Conservation (phyloP, 2,329 filamentous ascomycete species). For the Periconia sp. region DNA sequence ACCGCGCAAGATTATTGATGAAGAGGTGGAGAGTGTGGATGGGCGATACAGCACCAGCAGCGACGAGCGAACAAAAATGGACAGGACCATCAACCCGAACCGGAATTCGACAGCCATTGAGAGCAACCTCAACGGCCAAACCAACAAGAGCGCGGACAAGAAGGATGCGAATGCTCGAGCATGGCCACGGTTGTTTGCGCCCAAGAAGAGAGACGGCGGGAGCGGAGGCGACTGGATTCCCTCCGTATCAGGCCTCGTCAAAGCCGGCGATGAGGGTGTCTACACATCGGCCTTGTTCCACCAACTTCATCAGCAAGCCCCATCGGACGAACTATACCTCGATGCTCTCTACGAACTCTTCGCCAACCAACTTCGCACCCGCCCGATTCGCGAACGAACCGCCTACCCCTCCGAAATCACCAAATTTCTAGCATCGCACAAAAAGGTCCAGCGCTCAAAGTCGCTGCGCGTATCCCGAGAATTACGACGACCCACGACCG, state of each 20-base stretch:
- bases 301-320: slow-evolving; percentile 15
- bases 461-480: slow-evolving; percentile 2
- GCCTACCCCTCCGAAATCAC: slow-evolving; percentile 25
- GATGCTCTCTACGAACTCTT: slow-evolving; percentile 30
- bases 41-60: not conserved
- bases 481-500: slow-evolving; percentile 4
- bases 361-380: slow-evolving; percentile 23
- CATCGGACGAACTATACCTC: slow-evolving; percentile 24
- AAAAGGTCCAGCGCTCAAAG: slow-evolving; percentile 7
- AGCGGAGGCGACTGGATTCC: slow-evolving; percentile 24
- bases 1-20: not conserved
- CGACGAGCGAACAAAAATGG: not conserved
- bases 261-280: slow-evolving; percentile 36
- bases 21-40: not conserved
- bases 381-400: slow-evolving; percentile 22
- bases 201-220: slow-evolving; percentile 15
- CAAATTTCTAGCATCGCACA: slow-evolving; percentile 23
- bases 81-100: not conserved
- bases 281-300: slow-evolving; percentile 30
- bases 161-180: not conserved
- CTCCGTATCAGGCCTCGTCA: slow-evolving; percentile 31
- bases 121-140: not conserved
- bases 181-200: slow-evolving; percentile 17
- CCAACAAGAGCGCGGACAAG: not conserved
- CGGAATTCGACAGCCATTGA: not conserved